Conservation (phyloP, 805 yeast species). For the Myxozyma vanderwaltii region DNA sequence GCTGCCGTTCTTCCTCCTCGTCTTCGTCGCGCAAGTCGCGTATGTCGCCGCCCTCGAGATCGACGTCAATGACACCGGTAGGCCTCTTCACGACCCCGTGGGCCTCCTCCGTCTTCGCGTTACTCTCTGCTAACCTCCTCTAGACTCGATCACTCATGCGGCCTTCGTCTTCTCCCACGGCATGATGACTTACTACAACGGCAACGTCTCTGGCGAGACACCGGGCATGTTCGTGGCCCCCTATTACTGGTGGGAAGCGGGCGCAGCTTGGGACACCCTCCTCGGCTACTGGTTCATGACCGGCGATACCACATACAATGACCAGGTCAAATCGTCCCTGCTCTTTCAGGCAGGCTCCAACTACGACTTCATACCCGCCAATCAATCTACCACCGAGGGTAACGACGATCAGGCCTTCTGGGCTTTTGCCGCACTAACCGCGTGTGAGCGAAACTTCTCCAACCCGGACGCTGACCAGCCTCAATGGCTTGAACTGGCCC, state of each 20-base stretch:
- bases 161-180: constrained; percentile 59
- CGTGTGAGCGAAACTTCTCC: constrained; percentile 83
- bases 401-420: constrained; percentile 98
- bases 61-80: constrained; percentile 20
- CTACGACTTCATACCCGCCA: constrained; percentile 79
- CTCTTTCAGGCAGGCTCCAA: constrained; percentile 71
- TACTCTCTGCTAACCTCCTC: not conserved
- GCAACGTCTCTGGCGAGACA: constrained; percentile 66
- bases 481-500: constrained; percentile 81
- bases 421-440: constrained; percentile 91
- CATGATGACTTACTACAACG: constrained; percentile 69
- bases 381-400: constrained; percentile 91
- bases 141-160: constrained; percentile 52
- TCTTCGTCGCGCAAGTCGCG: not conserved
- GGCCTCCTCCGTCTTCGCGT: not conserved
- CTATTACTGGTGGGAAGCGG: constrained; percentile 97
- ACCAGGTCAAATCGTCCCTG: constrained; percentile 61
- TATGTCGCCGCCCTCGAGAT: constrained; percentile 12
- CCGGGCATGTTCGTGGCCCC: constrained; percentile 87
- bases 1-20: not conserved
- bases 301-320: constrained; percentile 67
- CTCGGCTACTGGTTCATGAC: constrained; percentile 74
- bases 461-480: constrained; percentile 64
- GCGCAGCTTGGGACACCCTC: constrained; percentile 80
- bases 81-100: not conserved